Evolutionary conservation across 768 basidiomycete genomes (phyloP).

Genomic region (Steccherinum ochraceum): DNA sequence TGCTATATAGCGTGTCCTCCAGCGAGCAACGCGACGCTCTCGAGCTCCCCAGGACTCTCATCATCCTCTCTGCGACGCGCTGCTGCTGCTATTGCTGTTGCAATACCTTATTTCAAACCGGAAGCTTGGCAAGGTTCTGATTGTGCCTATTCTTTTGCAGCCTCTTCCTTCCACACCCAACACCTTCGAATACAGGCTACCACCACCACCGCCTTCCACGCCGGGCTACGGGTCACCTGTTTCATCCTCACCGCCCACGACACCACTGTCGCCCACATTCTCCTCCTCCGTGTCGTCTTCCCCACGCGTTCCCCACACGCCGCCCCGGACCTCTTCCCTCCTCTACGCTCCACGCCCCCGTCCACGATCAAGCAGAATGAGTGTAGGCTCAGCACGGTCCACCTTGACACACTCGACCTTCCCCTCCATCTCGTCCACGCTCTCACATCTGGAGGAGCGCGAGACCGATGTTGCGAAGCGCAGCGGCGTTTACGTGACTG

Average conservation of each 20-base stretch:
- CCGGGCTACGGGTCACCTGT: constrained; percentile 2
- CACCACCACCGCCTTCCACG: constrained; percentile 7
- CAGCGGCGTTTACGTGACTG: constrained; percentile 17
- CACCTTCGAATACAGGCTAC: neutral
- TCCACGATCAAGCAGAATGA: constrained; percentile 4
- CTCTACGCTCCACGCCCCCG: constrained; percentile 6
- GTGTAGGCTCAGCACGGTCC: constrained; percentile 26
- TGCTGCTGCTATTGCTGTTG: neutral
- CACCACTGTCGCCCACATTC: neutral
- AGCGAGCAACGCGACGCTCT: neutral
- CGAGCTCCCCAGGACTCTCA: neutral
- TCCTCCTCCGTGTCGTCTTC: constrained; percentile 7
- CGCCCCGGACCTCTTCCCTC: neutral
- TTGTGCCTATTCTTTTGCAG: neutral
- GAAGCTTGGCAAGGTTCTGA: too few relatives aligned
- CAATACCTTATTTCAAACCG: neutral
- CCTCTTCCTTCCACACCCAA: constrained; percentile 3
- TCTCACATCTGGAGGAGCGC: constrained; percentile 20
- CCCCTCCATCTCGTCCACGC: constrained; percentile 23
- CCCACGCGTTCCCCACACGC: constrained; percentile 5
- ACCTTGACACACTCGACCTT: constrained; percentile 21
- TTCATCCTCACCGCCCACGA: constrained; percentile 1
- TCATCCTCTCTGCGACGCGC: too few relatives aligned
- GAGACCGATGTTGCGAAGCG: constrained; percentile 18
- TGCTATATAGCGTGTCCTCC: neutral